Conservation (phyloP, 2,329 filamentous ascomycete genomes). For the Tolypocladium ovalisporum region DNA sequence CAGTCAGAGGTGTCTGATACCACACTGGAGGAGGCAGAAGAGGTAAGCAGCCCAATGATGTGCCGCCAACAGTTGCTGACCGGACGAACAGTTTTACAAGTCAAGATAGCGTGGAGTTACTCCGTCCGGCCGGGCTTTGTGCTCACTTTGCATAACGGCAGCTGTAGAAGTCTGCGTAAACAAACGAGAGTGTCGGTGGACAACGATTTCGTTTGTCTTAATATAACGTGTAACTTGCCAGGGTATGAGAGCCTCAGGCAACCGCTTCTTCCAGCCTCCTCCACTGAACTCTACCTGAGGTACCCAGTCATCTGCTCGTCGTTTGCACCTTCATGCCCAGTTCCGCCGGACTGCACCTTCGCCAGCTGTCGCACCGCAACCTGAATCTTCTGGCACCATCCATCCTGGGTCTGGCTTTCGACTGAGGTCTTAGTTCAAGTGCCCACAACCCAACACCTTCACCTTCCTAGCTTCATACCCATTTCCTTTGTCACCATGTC, state of each 20-base stretch:
- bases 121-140: background rate
- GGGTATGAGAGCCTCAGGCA: background rate
- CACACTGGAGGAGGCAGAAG: conserved; percentile 58
- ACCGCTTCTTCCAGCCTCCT: background rate
- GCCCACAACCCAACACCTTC: background rate
- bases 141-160: background rate
- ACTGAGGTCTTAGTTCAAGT: too few relatives aligned
- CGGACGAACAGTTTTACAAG: conserved; percentile 22
- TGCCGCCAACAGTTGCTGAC: conserved; percentile 12
- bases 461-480: background rate
- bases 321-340: background rate
- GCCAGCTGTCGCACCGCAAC: background rate
- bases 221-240: background rate
- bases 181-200: background rate
- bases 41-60: conserved; percentile 27
- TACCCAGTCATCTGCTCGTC: background rate
- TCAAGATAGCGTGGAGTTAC: conserved; percentile 13
- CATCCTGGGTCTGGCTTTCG: background rate
- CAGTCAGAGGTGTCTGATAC: conserved; percentile 55
- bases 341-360: too few relatives aligned
- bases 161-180: background rate
- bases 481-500: background rate
- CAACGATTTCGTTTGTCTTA: background rate
- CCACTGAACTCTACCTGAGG: background rate
- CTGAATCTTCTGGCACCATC: background rate